These are phyloP conservation scores for Podila clonocystis DNA, from an alignment of 192 early-diverging fungal genomes.

Conservation along the genomic window DNA sequence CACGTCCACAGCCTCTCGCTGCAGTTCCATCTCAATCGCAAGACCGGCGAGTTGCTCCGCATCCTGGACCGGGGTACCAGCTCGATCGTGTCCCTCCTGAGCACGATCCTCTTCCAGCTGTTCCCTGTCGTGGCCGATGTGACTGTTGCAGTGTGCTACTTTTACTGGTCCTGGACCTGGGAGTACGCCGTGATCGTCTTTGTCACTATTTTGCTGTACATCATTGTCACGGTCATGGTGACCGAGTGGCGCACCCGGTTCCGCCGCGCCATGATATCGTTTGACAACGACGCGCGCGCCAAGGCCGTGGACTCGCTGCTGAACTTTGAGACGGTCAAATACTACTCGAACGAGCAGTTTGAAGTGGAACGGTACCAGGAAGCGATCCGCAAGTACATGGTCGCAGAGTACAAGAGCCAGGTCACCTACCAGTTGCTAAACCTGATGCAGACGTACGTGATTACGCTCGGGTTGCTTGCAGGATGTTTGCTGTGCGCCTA, in stretches of 20 bases:
- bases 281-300: constrained; percentile 87
- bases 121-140: constrained; percentile 92
- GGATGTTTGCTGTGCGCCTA: constrained; percentile 89
- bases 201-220: constrained; percentile 88
- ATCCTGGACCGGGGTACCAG: constrained; percentile 87
- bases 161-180: constrained; percentile 71
- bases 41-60: constrained; percentile 94
- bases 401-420: constrained; percentile 84
- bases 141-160: constrained; percentile 80
- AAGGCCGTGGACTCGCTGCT: constrained; percentile 93
- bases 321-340: constrained; percentile 99
- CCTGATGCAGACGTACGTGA: constrained; percentile 86
- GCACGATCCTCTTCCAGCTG: constrained; percentile 90
- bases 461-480: constrained; percentile 82
- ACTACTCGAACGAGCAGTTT: constrained; percentile 91
- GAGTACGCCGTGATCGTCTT: constrained; percentile 87
- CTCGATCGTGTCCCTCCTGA: constrained; percentile 79
- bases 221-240: constrained; percentile 81
- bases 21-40: constrained; percentile 92
- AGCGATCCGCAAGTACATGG: constrained; percentile 82
- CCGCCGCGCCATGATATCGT: constrained; percentile 81
- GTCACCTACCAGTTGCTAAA: constrained; percentile 85
- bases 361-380: constrained; percentile 84
- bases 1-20: constrained; percentile 92
- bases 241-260: constrained; percentile 91